Evolutionary conservation across 2,329 filamentous ascomycete species (phyloP).

Genomic region (Diaporthe vaccinii): DNA sequence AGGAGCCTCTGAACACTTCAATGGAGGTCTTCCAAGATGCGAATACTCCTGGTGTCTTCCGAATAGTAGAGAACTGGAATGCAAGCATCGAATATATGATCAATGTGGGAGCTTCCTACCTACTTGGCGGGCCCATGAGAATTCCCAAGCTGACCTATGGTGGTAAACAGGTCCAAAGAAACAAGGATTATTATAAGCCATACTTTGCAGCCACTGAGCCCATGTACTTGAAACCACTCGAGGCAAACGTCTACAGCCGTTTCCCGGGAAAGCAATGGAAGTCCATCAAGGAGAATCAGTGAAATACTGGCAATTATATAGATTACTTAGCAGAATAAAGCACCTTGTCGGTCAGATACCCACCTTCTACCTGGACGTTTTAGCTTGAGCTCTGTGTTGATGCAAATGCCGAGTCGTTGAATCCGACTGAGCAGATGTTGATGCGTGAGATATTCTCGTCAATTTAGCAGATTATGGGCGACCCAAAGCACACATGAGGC

Average conservation of each 20-base stretch:
- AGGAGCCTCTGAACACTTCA: not conserved
- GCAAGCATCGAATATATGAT: not conserved
- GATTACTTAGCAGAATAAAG: not conserved
- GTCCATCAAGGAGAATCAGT: not conserved
- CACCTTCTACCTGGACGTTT: too few species aligned
- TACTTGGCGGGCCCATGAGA: too few species aligned
- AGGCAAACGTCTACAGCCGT: not conserved
- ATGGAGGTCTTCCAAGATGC: slow-evolving; percentile 5
- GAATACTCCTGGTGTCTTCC: not conserved
- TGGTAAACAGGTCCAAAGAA: not conserved
- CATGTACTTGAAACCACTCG: slow-evolving; percentile 2
- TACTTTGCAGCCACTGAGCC: slow-evolving; percentile 11
- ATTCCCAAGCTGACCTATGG: not conserved
- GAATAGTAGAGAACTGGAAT: slow-evolving; percentile 7
- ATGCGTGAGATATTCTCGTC: not conserved
- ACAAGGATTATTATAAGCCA: slow-evolving; percentile 1
- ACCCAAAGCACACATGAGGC: too few species aligned
- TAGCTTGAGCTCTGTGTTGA: not conserved
- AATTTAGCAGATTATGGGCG: not conserved
- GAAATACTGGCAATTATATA: not conserved
- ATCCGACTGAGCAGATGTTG: not conserved
- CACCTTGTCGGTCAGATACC: not conserved
- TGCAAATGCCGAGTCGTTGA: not conserved
- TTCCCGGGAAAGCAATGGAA: not conserved
- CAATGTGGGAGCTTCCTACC: not conserved